Evolutionary conservation across 1,139 yeast species (phyloP).

Genomic region (Diutina pseudorugosa): DNA sequence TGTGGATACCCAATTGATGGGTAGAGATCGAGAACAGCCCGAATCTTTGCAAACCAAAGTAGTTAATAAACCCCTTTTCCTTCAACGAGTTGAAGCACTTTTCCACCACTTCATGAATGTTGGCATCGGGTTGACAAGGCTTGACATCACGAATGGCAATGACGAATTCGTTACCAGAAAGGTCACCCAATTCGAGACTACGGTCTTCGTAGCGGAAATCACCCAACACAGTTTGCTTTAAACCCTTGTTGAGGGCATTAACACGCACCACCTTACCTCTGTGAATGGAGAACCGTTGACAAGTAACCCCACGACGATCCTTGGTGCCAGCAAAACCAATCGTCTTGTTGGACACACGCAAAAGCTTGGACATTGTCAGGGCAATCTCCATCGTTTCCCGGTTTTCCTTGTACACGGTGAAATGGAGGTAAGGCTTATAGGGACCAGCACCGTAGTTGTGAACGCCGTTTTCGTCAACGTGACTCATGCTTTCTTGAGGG

Average conservation of each 20-base stretch:
- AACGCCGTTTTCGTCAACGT: slow-evolving; percentile 35
- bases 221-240: slow-evolving; percentile 67
- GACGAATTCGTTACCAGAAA: slow-evolving; percentile 77
- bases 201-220: slow-evolving; percentile 57
- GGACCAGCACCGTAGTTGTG: slow-evolving; percentile 55
- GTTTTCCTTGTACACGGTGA: slow-evolving; percentile 82
- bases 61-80: slow-evolving; percentile 74
- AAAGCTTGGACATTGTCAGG: slow-evolving; percentile 53
- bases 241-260: slow-evolving; percentile 59
- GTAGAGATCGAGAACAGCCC: slow-evolving; percentile 94
- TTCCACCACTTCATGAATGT: slow-evolving; percentile 30
- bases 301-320: slow-evolving; percentile 92
- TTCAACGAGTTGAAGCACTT: slow-evolving; percentile 47
- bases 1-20: slow-evolving; percentile 65
- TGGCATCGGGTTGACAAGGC: slow-evolving; percentile 9
- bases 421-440: slow-evolving; percentile 56
- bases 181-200: slow-evolving; percentile 65
- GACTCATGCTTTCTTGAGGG: slow-evolving; percentile 24
- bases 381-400: slow-evolving; percentile 97
- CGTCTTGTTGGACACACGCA: slow-evolving; percentile 57
- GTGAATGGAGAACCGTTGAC: slow-evolving; percentile 66
- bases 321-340: slow-evolving; percentile 90
- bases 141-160: slow-evolving; percentile 70
- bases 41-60: slow-evolving; percentile 94
- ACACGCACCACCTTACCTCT: slow-evolving; percentile 61